A percentile compares a stretch with the other conserved stretches of the same genome.
Conservation (phyloP, 1,284 basidiomycete genomes). For the Melampsora americana region DNA sequence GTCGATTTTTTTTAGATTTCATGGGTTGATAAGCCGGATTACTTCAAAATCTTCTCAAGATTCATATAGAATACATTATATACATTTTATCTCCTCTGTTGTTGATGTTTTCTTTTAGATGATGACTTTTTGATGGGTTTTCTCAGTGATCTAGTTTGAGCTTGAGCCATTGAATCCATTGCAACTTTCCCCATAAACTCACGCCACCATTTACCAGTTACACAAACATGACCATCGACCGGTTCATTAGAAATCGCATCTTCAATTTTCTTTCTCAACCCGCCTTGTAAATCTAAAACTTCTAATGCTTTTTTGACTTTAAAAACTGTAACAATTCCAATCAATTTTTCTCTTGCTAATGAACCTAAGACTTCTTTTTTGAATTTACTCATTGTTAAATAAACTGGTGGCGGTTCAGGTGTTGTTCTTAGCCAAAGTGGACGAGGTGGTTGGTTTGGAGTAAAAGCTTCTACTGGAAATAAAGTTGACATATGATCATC, state of each 20-base stretch:
- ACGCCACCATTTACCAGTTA: too few relatives aligned
- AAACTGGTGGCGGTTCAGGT: conserved; percentile 27
- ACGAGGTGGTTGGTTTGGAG: conserved; percentile 33
- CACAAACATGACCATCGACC: conserved; percentile 29
- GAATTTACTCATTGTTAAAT: conserved; percentile 41
- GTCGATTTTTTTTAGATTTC: too few relatives aligned
- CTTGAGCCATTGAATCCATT: too few relatives aligned
- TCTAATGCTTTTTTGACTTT: conserved; percentile 23
- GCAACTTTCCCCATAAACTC: too few relatives aligned
- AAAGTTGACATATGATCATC: conserved; percentile 28
- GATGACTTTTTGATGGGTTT: too few relatives aligned
- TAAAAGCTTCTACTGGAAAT: conserved; percentile 25
- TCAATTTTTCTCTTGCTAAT: conserved; percentile 6
- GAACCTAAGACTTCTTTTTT: conserved; percentile 19
- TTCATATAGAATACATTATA: too few relatives aligned
- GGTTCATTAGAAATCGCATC: conserved; percentile 9
- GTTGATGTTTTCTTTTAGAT: too few relatives aligned
- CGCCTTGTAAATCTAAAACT: conserved; percentile 3
- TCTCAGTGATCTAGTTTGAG: too few relatives aligned
- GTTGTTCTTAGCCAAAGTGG: conserved; percentile 26
- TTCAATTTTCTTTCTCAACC: conserved; percentile 28
- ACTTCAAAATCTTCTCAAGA: too few relatives aligned
- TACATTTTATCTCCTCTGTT: too few relatives aligned
- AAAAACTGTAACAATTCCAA: conserved; percentile 25
- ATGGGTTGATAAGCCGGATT: too few relatives aligned